phyloP scores from a whole-genome alignment of 306 rosid genomes.

The Quercus rubra region DNA sequence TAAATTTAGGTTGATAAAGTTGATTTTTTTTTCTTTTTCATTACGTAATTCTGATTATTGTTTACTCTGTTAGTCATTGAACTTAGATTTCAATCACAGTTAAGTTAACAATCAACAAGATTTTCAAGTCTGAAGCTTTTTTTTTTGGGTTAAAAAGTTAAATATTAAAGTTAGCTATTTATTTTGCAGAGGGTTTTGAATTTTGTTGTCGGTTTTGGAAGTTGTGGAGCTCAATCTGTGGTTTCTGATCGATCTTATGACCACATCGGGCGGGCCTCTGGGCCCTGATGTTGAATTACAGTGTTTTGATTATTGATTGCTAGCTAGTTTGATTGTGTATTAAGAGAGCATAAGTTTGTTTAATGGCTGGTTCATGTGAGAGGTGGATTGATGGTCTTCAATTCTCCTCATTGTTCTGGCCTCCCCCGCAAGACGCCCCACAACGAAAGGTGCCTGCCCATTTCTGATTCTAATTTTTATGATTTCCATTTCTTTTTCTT shows the following conservation, averaged over 20 bases:
- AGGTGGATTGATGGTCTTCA: slow-evolving; percentile 78
- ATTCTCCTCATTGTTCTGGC: slow-evolving; percentile 82
- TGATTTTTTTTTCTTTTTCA: too few relatives aligned
- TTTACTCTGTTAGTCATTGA: neutral
- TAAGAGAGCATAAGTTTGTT: slow-evolving; percentile 19
- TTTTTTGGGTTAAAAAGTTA: neutral
- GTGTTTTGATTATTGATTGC: slow-evolving; percentile 56
- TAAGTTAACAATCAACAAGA: neutral
- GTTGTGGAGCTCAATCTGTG: neutral
- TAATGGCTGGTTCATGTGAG: slow-evolving; percentile 60
- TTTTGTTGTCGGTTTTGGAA: neutral
- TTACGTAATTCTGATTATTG: neutral
- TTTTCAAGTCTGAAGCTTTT: slow-evolving; percentile 1
- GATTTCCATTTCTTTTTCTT: neutral
- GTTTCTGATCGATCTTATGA: neutral
- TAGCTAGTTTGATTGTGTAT: slow-evolving; percentile 31
- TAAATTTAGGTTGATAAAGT: too few relatives aligned
- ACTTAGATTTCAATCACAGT: neutral
- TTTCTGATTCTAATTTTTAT: neutral
- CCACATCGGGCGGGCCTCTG: neutral
- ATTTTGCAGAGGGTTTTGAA: neutral
- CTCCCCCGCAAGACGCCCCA: slow-evolving; percentile 68
- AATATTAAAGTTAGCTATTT: neutral
- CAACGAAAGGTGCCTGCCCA: slow-evolving; percentile 52
- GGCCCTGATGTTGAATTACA: slow-evolving; percentile 50